These are phyloP conservation scores for Aspergillus niger DNA, from an alignment of 2,329 filamentous ascomycete genomes.

Conservation along the genomic window DNA sequence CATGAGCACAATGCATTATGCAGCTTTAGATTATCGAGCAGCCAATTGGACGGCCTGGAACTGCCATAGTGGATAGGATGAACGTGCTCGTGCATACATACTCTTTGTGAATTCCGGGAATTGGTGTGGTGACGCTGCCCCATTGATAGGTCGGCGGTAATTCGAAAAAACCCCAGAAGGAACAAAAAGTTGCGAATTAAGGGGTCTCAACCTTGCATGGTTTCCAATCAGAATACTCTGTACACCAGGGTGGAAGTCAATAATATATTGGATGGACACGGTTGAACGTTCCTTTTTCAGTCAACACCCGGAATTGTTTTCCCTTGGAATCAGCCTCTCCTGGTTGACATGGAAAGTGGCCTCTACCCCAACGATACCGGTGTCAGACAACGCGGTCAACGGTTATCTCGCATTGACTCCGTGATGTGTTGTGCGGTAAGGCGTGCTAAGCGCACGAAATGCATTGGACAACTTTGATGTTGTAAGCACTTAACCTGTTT, in stretches of 20 bases:
- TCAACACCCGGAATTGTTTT: not conserved
- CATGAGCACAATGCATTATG: constrained; percentile 1
- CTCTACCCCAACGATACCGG: not conserved
- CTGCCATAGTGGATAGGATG: not conserved
- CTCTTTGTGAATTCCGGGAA: constrained; percentile 14
- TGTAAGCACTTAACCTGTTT: not conserved
- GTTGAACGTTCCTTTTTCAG: not conserved
- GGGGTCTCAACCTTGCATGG: not conserved
- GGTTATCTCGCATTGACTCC: constrained; percentile 11
- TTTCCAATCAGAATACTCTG: not conserved
- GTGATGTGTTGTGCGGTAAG: not conserved
- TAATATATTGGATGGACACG: not conserved
- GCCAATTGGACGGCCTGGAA: constrained; percentile 3
- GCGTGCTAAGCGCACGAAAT: not conserved
- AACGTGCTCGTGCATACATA: constrained; percentile 14
- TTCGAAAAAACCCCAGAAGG: not conserved
- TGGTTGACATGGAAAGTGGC: not conserved
- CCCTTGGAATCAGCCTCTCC: not conserved
- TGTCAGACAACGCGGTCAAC: constrained; percentile 2
- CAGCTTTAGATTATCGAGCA: constrained; percentile 7
- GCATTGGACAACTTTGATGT: not conserved
- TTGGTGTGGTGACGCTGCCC: not conserved
- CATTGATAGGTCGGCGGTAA: not conserved
- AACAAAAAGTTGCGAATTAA: not conserved
- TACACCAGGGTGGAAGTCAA: not conserved